Base-by-base conservation (phyloP, 805 yeast genomes). In the Lachancea sp. region DNA sequence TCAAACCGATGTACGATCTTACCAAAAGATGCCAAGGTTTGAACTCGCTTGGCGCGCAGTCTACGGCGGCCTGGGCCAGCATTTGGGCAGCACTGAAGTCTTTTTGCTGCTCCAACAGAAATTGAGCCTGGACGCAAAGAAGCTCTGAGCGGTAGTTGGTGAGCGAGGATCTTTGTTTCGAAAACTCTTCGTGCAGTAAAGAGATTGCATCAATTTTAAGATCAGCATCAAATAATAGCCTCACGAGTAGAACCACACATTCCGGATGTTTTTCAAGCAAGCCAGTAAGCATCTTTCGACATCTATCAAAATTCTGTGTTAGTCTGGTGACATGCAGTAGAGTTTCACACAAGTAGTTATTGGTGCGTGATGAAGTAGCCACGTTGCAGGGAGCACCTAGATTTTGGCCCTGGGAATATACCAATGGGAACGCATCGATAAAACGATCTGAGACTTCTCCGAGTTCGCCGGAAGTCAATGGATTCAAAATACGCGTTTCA, bases 401-500 rank as follows among this genome's bases (percentile, higher is more conserved):
- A 29, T 55, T 44, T 17, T 54, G 48, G 35, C 67, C 66, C 16
- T 55, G 54, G 36, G 58, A 57, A 51, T 63, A 62, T 4, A 63
- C 61, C 25, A 59, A 18, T 8, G 65, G 66, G 45, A 63, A 63
- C 20, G 59, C 46, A 10, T 55, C 47, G 30, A 65, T 63, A 27
- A 63, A 65, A 20, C 53, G 52, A 17, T 63, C 62, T 2, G 64
- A 51, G 2, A 59, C 58, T 29, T 52, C 53, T 44, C 57, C 67
- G 15, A 65, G 47, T 41, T 64, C 59, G 22, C 67, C 66, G 2
- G 66, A 52, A 3, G 56, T 52, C 34, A 93, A 75, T 3, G 97
- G 97, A 55, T 88, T 84, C 46, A 87, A 72, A 48, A 83, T 79
- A 52, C 96, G 77, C 32, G 93, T 83, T 59, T 90, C 95, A 9